A percentile compares a stretch with the other conserved stretches of the same genome.
These are phyloP conservation scores for Colletotrichum lentis DNA, from an alignment of 2,329 filamentous ascomycete species.

Conservation along the genomic window DNA sequence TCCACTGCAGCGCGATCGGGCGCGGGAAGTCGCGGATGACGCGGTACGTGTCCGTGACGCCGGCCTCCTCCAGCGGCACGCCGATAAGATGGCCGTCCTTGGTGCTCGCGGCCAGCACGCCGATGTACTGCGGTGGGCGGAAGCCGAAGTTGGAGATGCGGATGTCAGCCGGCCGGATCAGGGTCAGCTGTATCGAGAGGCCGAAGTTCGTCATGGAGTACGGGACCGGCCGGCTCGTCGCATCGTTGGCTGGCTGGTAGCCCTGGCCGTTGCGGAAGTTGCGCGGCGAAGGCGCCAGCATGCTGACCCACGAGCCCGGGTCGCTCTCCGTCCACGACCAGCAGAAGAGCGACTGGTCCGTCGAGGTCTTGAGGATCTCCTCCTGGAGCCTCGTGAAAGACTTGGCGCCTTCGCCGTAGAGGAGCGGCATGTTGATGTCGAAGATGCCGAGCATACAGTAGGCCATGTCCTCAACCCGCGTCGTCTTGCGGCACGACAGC, in stretches of 20 bases:
- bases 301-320: conserved; percentile 21
- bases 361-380: conserved; percentile 31
- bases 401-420: conserved; percentile 44
- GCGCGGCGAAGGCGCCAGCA: conserved; percentile 29
- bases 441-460: conserved; percentile 46
- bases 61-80: conserved; percentile 17
- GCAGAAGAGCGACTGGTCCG: conserved; percentile 33
- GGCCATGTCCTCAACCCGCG: conserved; percentile 41
- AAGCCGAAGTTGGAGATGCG: conserved; percentile 2
- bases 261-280: conserved; percentile 20
- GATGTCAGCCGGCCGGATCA: conserved; percentile 5
- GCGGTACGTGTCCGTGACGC: background rate
- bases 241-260: conserved; percentile 17
- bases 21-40: conserved; percentile 25
- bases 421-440: conserved; percentile 43
- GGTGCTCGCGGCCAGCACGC: conserved; percentile 1
- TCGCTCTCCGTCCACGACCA: conserved; percentile 34
- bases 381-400: conserved; percentile 41
- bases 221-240: conserved; percentile 14
- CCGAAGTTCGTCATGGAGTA: conserved; percentile 36
- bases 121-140: conserved; percentile 2
- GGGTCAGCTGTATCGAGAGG: conserved; percentile 22
- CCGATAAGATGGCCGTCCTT: conserved; percentile 8
- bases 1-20: conserved; percentile 12
- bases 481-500: conserved; percentile 42